phyloP scores from a whole-genome alignment of 108 stramenopile species.

The Stephanodiscus triporus region DNA sequence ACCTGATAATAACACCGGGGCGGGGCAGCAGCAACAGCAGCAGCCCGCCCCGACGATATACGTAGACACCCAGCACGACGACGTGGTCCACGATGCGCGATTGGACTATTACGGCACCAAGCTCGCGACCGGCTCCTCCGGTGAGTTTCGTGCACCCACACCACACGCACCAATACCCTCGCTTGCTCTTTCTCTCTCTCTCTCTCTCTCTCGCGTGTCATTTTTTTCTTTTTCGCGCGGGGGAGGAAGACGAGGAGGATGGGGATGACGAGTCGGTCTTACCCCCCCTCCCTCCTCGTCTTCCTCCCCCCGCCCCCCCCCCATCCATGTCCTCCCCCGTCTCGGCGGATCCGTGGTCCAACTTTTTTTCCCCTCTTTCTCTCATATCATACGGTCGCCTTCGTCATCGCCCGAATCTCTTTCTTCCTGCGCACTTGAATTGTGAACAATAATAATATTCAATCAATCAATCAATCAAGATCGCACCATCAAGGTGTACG shows the following conservation, averaged over 20 bases:
- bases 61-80: conserved; percentile 94
- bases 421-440: too few relatives aligned
- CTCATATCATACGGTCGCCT: not conserved
- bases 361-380: not conserved
- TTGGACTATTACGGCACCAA: conserved; percentile 95
- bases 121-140: conserved; percentile 91
- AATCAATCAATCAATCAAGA: too few relatives aligned
- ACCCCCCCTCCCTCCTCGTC: too few relatives aligned
- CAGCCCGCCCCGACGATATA: conserved; percentile 39
- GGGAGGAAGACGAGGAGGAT: too few relatives aligned
- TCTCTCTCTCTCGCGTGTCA: not conserved
- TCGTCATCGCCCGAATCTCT: not conserved
- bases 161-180: too few relatives aligned
- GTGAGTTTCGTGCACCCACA: too few relatives aligned
- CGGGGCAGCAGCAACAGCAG: conserved; percentile 2
- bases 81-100: conserved; percentile 94
- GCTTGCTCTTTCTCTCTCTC: not conserved
- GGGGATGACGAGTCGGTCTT: too few relatives aligned
- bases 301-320: too few relatives aligned
- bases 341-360: too few relatives aligned
- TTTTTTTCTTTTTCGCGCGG: not conserved
- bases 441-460: too few relatives aligned
- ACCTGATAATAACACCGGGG: not conserved
- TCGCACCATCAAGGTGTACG: conserved; percentile 93
- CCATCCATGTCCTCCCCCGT: too few relatives aligned